These are phyloP conservation scores for Halenospora varia DNA, from an alignment of 495 filamentous ascomycete species.

Conservation along the genomic window DNA sequence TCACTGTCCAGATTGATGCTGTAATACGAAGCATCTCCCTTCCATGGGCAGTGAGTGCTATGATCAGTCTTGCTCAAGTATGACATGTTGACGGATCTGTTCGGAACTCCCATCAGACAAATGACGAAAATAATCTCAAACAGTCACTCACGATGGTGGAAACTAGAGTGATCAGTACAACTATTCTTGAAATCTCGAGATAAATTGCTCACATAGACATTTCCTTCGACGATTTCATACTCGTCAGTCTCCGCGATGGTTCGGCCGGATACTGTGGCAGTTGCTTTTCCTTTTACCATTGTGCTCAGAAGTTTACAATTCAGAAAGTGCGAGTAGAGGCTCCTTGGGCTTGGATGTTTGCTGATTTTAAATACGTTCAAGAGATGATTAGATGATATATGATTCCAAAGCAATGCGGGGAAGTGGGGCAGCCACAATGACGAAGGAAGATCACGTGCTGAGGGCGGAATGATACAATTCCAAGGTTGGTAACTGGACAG, in stretches of 20 bases:
- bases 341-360: background rate
- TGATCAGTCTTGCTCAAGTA: slow-evolving; percentile 45
- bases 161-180: slow-evolving; percentile 22
- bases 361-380: background rate
- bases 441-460: background rate
- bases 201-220: slow-evolving; percentile 57
- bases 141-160: slow-evolving; percentile 25
- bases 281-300: slow-evolving; percentile 39
- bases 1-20: slow-evolving; percentile 54
- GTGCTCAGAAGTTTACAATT: background rate
- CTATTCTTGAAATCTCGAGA: background rate
- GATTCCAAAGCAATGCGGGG: background rate
- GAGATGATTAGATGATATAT: background rate
- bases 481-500: no score
- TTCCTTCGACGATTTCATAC: slow-evolving; percentile 67
- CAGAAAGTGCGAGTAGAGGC: background rate
- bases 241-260: slow-evolving; percentile 56
- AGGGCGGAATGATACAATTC: no score
- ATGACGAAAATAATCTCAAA: background rate
- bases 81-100: slow-evolving; percentile 42
- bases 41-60: slow-evolving; percentile 61
- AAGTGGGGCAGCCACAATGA: background rate
- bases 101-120: slow-evolving; percentile 3
- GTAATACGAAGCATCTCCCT: slow-evolving; percentile 67
- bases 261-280: slow-evolving; percentile 52